Percentiles rank a stretch among this genome's conserved stretches.
These are phyloP conservation scores for Pisolithus thermaeus DNA, from an alignment of 1,284 basidiomycete species.

Conservation along the genomic window DNA sequence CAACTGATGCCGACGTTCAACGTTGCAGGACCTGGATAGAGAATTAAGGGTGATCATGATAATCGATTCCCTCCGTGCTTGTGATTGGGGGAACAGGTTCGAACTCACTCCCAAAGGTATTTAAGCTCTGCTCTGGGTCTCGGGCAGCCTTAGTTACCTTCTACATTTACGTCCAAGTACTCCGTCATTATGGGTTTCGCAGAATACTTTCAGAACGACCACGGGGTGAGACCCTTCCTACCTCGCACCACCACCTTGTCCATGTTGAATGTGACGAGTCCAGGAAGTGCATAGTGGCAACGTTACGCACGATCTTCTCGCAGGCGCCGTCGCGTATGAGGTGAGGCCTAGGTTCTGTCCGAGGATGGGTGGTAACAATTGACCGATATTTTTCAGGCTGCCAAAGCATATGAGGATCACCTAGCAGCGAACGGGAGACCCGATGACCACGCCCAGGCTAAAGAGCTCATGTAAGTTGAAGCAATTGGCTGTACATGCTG, in stretches of 20 bases:
- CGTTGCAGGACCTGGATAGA: too few species aligned
- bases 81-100: too few species aligned
- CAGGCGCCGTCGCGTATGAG: conserved; percentile 14
- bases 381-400: conserved; percentile 14
- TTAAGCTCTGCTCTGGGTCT: too few species aligned
- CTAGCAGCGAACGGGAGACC: conserved; percentile 39
- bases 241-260: neutral
- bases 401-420: conserved; percentile 27
- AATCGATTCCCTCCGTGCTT: too few species aligned
- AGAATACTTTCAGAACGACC: neutral
- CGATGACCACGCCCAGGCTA: conserved; percentile 37
- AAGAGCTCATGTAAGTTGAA: conserved; percentile 32
- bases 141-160: too few species aligned
- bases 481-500: neutral
- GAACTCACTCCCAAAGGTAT: too few species aligned
- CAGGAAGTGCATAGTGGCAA: neutral
- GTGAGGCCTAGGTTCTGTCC: neutral
- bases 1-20: too few species aligned
- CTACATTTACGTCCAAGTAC: too few species aligned
- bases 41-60: too few species aligned
- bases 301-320: conserved; percentile 3
- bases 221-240: neutral
- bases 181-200: neutral
- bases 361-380: too few species aligned
- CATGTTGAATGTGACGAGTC: neutral